phyloP scores from a whole-genome alignment of 106 monocot genomes.

The Dendrobium huoshanense region DNA sequence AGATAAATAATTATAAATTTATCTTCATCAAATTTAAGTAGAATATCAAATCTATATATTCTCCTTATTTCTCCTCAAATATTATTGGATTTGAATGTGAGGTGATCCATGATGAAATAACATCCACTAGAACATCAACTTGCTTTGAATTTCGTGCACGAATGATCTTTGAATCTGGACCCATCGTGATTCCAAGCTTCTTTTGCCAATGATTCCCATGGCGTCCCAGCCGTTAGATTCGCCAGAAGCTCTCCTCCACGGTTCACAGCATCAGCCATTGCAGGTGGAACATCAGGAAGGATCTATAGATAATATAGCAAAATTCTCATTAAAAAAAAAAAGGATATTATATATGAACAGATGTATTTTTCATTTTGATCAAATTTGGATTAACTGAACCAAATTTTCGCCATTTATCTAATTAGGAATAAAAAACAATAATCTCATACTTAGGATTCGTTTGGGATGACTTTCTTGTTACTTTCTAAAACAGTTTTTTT shows the following conservation, averaged over 20 bases:
- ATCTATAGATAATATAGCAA: slow-evolving; percentile 21
- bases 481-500: too few species aligned
- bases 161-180: slow-evolving; percentile 34
- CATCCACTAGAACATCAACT: slow-evolving; percentile 53
- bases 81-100: slow-evolving; percentile 33
- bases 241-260: slow-evolving; percentile 65
- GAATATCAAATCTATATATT: too few species aligned
- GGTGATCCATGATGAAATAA: slow-evolving; percentile 57
- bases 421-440: too few species aligned
- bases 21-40: too few species aligned
- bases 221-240: slow-evolving; percentile 74
- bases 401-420: too few species aligned
- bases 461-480: too few species aligned
- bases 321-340: too few species aligned
- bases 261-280: slow-evolving; percentile 81
- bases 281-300: slow-evolving; percentile 80
- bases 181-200: slow-evolving; percentile 57
- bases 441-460: too few species aligned
- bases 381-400: too few species aligned
- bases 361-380: too few species aligned
- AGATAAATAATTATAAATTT: too few species aligned
- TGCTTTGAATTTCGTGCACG: slow-evolving; percentile 60
- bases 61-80: background rate
- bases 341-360: too few species aligned
- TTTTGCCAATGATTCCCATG: slow-evolving; percentile 76